Conservation (phyloP, 768 basidiomycete species). For the Xerocomellus chrysenteron region DNA sequence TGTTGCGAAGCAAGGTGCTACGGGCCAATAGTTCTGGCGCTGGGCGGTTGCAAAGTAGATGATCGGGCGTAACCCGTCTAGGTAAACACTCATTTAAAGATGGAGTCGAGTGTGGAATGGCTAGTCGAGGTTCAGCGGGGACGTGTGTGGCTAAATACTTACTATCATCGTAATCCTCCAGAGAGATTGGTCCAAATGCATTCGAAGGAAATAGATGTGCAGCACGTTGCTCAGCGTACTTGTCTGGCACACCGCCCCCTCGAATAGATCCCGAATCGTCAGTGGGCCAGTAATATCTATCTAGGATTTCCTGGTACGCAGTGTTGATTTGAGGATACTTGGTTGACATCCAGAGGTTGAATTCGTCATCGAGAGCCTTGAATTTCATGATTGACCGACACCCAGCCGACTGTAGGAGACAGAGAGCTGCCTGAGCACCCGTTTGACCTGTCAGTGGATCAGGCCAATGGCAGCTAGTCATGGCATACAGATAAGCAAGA, state of each 20-base stretch:
- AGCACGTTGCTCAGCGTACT: neutral
- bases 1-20: neutral
- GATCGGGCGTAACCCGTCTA: neutral
- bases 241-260: neutral
- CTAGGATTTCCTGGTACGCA: neutral
- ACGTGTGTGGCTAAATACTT: neutral
- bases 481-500: neutral
- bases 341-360: neutral
- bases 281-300: neutral
- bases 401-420: neutral
- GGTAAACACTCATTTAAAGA: neutral
- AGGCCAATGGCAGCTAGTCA: neutral
- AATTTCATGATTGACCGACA: conserved; percentile 40
- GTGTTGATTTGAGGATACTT: neutral
- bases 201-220: neutral
- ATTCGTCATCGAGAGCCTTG: neutral
- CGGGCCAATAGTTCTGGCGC: neutral
- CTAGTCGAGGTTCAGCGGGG: neutral
- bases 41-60: neutral
- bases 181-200: neutral
- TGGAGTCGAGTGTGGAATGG: rapidly evolving
- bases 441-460: neutral
- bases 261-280: too few species aligned
- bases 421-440: neutral
- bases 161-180: neutral